These are phyloP conservation scores for Fusarium sublunatum DNA, from an alignment of 2,329 filamentous ascomycete species.

Conservation along the genomic window DNA sequence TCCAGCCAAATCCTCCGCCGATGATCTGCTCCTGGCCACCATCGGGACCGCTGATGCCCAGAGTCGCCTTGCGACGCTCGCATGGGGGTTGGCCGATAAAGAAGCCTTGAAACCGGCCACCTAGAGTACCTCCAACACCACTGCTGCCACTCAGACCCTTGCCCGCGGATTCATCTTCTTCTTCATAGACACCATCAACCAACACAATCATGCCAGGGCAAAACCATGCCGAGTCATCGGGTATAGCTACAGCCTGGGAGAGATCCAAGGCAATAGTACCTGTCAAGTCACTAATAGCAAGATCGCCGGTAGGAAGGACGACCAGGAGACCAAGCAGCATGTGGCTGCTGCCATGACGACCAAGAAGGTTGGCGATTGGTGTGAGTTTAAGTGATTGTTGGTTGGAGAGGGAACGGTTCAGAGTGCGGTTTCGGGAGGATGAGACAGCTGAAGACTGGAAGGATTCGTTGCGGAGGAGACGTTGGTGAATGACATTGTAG, in stretches of 20 bases:
- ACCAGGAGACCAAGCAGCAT: constrained; percentile 87
- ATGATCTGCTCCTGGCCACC: constrained; percentile 70
- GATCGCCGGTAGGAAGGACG: constrained; percentile 80
- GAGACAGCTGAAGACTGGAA: constrained; percentile 87
- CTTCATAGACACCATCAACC: constrained; percentile 95
- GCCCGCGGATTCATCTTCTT: constrained; percentile 79
- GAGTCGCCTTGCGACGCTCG: constrained; percentile 81
- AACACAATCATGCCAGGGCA: constrained; percentile 95
- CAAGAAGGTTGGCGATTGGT: constrained; percentile 79
- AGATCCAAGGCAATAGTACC: constrained; percentile 89
- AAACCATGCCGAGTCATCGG: constrained; percentile 90
- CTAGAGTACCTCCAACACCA: constrained; percentile 89
- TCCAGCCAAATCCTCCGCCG: constrained; percentile 92
- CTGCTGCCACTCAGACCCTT: constrained; percentile 79
- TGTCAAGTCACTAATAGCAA: constrained; percentile 87
- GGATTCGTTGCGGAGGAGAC: constrained; percentile 89
- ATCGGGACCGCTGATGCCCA: constrained; percentile 74
- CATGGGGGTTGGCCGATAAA: constrained; percentile 92
- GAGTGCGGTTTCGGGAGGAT: constrained; percentile 63
- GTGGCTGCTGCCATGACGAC: constrained; percentile 85
- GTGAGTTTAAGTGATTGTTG: constrained; percentile 87
- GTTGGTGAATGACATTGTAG: constrained; percentile 92
- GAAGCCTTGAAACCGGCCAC: constrained; percentile 91
- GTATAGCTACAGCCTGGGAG: constrained; percentile 81
- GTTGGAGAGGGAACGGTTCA: constrained; percentile 69